phyloP scores from a whole-genome alignment of 1,139 yeast species.

The Yamadazyma triangularis region DNA sequence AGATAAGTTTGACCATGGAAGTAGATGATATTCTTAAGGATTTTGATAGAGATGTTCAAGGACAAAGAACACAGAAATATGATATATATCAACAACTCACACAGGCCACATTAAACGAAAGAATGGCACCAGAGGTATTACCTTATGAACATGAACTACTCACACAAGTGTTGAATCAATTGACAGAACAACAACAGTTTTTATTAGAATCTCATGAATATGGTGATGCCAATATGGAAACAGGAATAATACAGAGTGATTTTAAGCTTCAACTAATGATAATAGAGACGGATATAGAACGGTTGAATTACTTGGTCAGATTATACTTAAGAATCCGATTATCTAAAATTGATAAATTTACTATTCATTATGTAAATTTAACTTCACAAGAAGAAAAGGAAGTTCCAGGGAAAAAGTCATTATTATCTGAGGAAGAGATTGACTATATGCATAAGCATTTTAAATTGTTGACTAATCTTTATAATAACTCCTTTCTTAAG shows the following conservation, averaged over 20 bases:
- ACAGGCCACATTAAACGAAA: slow-evolving; percentile 74
- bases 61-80: not conserved
- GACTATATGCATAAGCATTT: slow-evolving; percentile 62
- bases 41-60: slow-evolving; percentile 36
- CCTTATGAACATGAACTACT: slow-evolving; percentile 64
- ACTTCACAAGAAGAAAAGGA: slow-evolving; percentile 14
- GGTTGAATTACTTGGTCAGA: slow-evolving; percentile 75
- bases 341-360: slow-evolving; percentile 63
- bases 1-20: too few species aligned
- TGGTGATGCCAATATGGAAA: slow-evolving; percentile 37
- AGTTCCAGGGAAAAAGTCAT: slow-evolving; percentile 14
- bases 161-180: slow-evolving; percentile 50
- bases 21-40: slow-evolving; percentile 68
- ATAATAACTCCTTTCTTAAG: slow-evolving; percentile 62
- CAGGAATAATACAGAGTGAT: slow-evolving; percentile 47
- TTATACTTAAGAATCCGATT: slow-evolving; percentile 77
- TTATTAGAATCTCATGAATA: slow-evolving; percentile 58
- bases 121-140: slow-evolving; percentile 79
- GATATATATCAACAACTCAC: slow-evolving; percentile 10
- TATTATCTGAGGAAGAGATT: slow-evolving; percentile 57
- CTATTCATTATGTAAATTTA: slow-evolving; percentile 48
- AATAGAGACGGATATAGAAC: slow-evolving; percentile 86
- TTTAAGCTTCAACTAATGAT: slow-evolving; percentile 77
- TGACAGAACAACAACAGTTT: slow-evolving; percentile 68
- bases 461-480: slow-evolving; percentile 58